Percentiles rank a stretch among this genome's conserved stretches.
phyloP scores from a whole-genome alignment of 345 rosid species.

The Citrus hindsii region DNA sequence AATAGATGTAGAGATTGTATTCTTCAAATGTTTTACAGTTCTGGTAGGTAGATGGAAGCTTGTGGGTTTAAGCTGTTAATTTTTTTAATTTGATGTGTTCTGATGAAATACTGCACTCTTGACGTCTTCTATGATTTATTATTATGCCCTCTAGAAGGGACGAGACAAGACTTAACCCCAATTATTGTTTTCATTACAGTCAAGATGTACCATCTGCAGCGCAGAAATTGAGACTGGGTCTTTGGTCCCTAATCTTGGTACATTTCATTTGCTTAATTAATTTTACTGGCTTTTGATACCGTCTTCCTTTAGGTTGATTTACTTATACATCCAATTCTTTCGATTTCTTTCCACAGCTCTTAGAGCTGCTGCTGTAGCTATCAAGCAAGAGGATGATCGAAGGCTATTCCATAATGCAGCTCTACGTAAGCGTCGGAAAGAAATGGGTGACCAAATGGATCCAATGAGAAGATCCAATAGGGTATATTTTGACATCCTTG shows the following conservation, averaged over 20 bases:
- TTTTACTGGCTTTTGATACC: background rate
- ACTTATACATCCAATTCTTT: background rate
- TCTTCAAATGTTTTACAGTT: background rate
- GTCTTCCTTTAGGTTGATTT: slow-evolving; percentile 3
- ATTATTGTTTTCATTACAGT: slow-evolving; percentile 58
- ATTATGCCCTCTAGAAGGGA: slow-evolving; percentile 19
- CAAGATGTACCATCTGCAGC: slow-evolving; percentile 89
- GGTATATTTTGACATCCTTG: slow-evolving; percentile 29
- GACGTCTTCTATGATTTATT: background rate
- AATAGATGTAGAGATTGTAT: background rate
- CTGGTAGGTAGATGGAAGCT: background rate
- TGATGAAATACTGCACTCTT: background rate
- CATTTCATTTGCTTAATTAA: slow-evolving; percentile 16
- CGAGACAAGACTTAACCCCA: slow-evolving; percentile 23
- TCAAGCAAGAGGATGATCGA: slow-evolving; percentile 88
- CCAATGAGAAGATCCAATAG: slow-evolving; percentile 51
- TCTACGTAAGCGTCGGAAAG: slow-evolving; percentile 91
- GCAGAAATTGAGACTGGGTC: slow-evolving; percentile 69
- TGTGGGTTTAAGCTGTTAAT: background rate
- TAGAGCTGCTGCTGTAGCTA: slow-evolving; percentile 92
- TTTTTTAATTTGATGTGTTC: background rate
- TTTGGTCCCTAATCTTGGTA: slow-evolving; percentile 86
- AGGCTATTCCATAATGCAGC: slow-evolving; percentile 89
- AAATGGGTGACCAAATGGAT: slow-evolving; percentile 78
- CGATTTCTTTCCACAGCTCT: slow-evolving; percentile 50